Percentiles rank a stretch among this genome's conserved stretches.
These are phyloP conservation scores for Penicillium sp. DNA, from an alignment of 2,329 filamentous ascomycete genomes.

Conservation along the genomic window DNA sequence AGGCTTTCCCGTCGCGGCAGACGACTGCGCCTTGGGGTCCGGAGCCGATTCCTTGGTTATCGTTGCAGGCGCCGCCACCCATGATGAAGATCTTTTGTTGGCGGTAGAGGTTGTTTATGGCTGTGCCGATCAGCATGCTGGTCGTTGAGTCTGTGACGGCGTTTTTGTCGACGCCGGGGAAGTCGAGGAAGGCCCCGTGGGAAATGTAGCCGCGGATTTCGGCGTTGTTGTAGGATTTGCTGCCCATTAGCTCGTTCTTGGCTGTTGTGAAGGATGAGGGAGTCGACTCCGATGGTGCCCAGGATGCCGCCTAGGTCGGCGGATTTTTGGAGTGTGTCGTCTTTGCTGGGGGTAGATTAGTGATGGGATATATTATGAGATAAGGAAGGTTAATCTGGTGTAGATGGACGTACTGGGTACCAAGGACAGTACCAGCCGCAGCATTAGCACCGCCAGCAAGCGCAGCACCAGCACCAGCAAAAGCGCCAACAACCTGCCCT, in stretches of 20 bases:
- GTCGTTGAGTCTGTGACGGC: constrained; percentile 22
- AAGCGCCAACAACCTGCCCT: background rate
- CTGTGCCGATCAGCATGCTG: constrained; percentile 18
- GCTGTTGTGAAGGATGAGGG: constrained; percentile 23
- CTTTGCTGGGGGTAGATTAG: constrained; percentile 3
- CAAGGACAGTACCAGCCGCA: constrained; percentile 7
- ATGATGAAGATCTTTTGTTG: constrained; percentile 25
- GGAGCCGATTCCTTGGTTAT: constrained; percentile 21
- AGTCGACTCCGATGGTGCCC: constrained; percentile 17
- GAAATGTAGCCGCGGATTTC: constrained; percentile 24
- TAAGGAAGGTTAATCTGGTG: too few species aligned
- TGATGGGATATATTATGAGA: too few species aligned
- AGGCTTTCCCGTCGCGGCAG: constrained; percentile 23
- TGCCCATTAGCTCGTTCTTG: constrained; percentile 24
- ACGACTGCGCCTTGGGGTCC: constrained; percentile 15
- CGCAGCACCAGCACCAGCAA: constrained; percentile 16
- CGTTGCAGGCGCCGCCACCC: constrained; percentile 23
- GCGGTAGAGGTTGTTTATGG: constrained; percentile 24
- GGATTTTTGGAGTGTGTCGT: constrained; percentile 25
- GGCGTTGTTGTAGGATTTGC: constrained; percentile 13
- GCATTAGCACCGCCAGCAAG: constrained; percentile 7
- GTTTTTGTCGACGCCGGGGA: constrained; percentile 21
- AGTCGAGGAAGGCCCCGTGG: constrained; percentile 20
- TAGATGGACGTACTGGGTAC: constrained; percentile 15
- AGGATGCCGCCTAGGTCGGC: constrained; percentile 26